A percentile compares a stretch with the other conserved stretches of the same genome.
phyloP scores from a whole-genome alignment of 1,139 yeast species.

The Pichia sp. region DNA sequence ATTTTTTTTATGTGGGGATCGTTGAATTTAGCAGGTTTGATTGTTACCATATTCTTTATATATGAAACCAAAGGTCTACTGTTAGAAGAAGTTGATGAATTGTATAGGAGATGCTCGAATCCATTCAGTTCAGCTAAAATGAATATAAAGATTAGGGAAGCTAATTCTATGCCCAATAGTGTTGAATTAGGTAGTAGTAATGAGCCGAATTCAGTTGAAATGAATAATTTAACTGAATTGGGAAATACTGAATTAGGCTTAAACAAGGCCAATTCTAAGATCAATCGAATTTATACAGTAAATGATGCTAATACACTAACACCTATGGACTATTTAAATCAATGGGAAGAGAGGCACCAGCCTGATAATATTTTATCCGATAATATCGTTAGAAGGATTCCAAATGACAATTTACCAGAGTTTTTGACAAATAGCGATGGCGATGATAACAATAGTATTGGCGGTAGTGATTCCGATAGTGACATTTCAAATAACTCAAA shows the following conservation, averaged over 20 bases:
- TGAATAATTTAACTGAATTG: background rate
- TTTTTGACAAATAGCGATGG: background rate
- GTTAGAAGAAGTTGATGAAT: conserved; percentile 59
- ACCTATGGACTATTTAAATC: conserved; percentile 9
- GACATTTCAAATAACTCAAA: background rate
- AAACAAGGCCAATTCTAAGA: too few species aligned
- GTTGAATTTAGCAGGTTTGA: conserved; percentile 45
- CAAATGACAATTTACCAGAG: background rate
- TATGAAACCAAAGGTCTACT: conserved; percentile 63
- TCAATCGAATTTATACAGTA: background rate
- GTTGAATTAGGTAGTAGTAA: background rate
- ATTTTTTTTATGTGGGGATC: conserved; percentile 79
- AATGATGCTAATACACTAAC: background rate
- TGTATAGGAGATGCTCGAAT: conserved; percentile 42
- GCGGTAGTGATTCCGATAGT: background rate
- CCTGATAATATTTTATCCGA: conserved; percentile 7
- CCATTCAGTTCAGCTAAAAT: conserved; percentile 37
- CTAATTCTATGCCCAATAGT: background rate
- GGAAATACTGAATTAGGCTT: too few species aligned
- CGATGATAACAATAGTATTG: background rate
- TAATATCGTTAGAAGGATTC: conserved; percentile 4
- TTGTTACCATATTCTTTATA: conserved; percentile 51
- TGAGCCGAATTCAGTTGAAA: background rate
- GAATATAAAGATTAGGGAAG: conserved; percentile 30
- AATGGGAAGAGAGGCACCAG: conserved; percentile 10